Percentiles rank a stretch among this genome's conserved stretches.
Evolutionary conservation across 768 basidiomycete species (phyloP).

Genomic region (Lentinula boryana): DNA sequence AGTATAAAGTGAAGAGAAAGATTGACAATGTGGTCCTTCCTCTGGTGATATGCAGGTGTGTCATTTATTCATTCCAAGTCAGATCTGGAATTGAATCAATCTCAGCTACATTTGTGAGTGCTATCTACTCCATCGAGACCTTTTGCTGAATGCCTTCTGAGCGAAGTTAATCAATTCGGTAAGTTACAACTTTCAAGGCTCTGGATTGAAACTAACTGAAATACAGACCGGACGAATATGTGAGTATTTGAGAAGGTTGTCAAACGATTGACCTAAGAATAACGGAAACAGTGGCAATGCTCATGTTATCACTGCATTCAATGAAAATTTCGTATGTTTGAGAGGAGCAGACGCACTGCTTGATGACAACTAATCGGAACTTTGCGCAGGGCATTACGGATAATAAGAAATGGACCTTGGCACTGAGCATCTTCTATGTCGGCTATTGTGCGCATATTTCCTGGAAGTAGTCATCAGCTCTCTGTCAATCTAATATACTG

Average conservation of each 20-base stretch:
- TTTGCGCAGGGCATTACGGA: conserved; percentile 36
- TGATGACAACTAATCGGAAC: not conserved
- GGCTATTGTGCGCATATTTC: conserved; percentile 40
- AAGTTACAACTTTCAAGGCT: conserved; percentile 7
- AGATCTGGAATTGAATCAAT: not conserved
- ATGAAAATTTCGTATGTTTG: conserved; percentile 39
- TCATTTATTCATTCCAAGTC: not conserved
- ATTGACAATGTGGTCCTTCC: conserved; percentile 47
- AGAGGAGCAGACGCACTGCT: conserved; percentile 9
- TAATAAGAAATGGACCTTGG: conserved; percentile 53
- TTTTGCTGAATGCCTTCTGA: not conserved
- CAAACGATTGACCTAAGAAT: not conserved
- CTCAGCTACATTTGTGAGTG: conserved; percentile 43
- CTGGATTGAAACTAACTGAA: not conserved
- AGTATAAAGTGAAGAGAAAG: conserved; percentile 33
- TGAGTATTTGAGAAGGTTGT: conserved; percentile 14
- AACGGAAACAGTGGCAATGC: conserved; percentile 42
- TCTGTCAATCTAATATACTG: not conserved
- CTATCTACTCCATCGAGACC: not conserved
- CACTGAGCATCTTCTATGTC: conserved; percentile 53
- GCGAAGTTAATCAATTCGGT: conserved; percentile 43
- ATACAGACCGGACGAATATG: conserved; percentile 52
- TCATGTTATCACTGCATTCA: conserved; percentile 46
- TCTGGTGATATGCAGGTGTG: conserved; percentile 43
- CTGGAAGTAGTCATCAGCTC: not conserved